Base-by-base conservation (phyloP, 2,329 filamentous ascomycete genomes). In the Colletotrichum orchidophilum region DNA sequence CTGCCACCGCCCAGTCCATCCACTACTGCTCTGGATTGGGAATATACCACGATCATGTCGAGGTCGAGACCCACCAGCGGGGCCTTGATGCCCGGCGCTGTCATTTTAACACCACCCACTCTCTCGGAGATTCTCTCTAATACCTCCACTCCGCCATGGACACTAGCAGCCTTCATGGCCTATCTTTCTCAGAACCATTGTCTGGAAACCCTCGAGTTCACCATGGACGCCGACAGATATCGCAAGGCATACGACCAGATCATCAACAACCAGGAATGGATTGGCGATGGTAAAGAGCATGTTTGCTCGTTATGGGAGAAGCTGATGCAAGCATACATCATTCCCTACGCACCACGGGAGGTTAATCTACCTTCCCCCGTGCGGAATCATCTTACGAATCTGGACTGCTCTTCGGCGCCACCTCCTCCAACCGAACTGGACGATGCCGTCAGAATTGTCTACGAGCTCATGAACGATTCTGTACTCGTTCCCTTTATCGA, bases 111-210 rank as follows among this genome's bases (percentile, higher is more conserved):
- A 70, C 84, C 83, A 31, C 96, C 94, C 53, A 93, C 94, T 33
- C 86, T 99, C 60, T 88, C 92, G 70, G 96, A 98, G 77, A 97
- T 99, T 31, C 88, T 99, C 54, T 89, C 93, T 74, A 96, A 98
- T 82, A 90, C 89, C 54, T 94, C 96, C 42, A 91, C 94, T 9
- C 91, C 94, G 50, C 96, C 96, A 75, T 98, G 94, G 88, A 97
- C 95, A 0, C 86, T 98, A 9, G 92, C 91, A 71, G 96, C 96
- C 35, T 98, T 98, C 82, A 98, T 96, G 90, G 95, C 95, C 66
- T 98, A 97, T 78, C 88, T 98, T 4, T 98, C 96, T 1, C 95
- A 97, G 78, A 98, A 98, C 78, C 96, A 98, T 82, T 99, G 96
- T 79, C 86, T 98, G 74, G 96, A 99, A 82, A 98, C 95, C 1